phyloP scores from a whole-genome alignment of 139 green algal species.

The Chlamydomonas applanata region DNA sequence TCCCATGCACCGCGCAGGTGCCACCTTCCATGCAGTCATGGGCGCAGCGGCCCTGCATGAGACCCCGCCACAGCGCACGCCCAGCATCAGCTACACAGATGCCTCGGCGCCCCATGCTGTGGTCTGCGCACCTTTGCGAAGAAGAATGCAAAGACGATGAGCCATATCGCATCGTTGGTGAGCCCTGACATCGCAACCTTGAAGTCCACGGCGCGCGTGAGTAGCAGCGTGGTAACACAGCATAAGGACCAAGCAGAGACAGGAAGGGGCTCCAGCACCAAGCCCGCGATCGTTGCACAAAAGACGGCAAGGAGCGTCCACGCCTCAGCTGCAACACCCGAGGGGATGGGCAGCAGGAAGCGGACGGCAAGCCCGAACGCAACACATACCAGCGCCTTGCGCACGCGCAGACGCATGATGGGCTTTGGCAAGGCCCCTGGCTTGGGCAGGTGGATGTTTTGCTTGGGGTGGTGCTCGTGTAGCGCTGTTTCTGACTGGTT shows the following conservation, averaged over 20 bases:
- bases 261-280: slow-evolving; percentile 92
- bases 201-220: slow-evolving; percentile 93
- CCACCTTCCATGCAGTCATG: too few species aligned
- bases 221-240: slow-evolving; percentile 76
- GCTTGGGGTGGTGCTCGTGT: too few species aligned
- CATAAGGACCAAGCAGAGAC: slow-evolving; percentile 92
- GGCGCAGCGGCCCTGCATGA: too few species aligned
- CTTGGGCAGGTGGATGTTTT: too few species aligned
- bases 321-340: slow-evolving; percentile 43
- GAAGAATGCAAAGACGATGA: slow-evolving; percentile 99
- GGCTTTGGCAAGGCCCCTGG: too few species aligned
- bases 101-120: too few species aligned
- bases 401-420: too few species aligned
- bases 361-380: slow-evolving; percentile 74
- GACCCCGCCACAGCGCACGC: too few species aligned
- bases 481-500: too few species aligned
- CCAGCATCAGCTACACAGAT: too few species aligned
- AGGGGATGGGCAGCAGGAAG: slow-evolving; percentile 76
- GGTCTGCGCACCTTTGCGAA: slow-evolving; percentile 86
- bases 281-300: slow-evolving; percentile 78
- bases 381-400: slow-evolving; percentile 28
- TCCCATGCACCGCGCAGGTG: too few species aligned
- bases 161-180: slow-evolving; percentile 98
- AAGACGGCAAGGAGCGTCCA: slow-evolving; percentile 95
- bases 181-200: slow-evolving; percentile 51